A percentile compares a stretch with the other conserved stretches of the same genome.
These are phyloP conservation scores for Groenewaldozyma tartarivorans DNA, from an alignment of 805 yeast genomes.

Conservation along the genomic window DNA sequence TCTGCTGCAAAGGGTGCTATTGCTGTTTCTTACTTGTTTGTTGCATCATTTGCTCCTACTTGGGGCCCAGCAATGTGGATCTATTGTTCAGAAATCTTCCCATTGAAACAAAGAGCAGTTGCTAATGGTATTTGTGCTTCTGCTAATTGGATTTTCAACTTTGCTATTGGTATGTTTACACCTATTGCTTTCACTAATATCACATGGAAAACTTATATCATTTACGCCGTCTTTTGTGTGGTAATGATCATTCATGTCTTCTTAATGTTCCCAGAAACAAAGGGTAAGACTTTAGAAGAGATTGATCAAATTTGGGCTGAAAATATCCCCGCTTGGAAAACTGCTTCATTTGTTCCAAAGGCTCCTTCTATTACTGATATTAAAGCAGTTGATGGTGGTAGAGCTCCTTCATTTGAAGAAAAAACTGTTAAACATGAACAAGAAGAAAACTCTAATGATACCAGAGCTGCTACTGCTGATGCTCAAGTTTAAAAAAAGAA, in stretches of 20 bases:
- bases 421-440: constrained; percentile 9
- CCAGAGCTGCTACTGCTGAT: neutral
- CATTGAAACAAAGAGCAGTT: constrained; percentile 59
- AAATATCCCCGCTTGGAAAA: constrained; percentile 68
- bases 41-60: constrained; percentile 45
- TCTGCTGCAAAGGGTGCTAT: constrained; percentile 43
- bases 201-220: constrained; percentile 20
- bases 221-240: constrained; percentile 26
- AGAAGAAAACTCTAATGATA: too few relatives aligned
- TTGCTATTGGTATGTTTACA: constrained; percentile 23
- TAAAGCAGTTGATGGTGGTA: constrained; percentile 19
- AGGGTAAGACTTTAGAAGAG: constrained; percentile 34
- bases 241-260: constrained; percentile 23
- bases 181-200: constrained; percentile 5
- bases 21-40: constrained; percentile 47
- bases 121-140: constrained; percentile 54
- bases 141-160: constrained; percentile 60
- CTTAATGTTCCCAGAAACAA: constrained; percentile 34
- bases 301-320: constrained; percentile 41
- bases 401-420: constrained; percentile 21
- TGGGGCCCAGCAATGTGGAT: constrained; percentile 54
- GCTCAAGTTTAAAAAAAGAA: neutral
- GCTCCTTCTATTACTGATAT: constrained; percentile 16
- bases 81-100: constrained; percentile 56
- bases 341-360: constrained; percentile 57